Conservation (phyloP, 345 rosid genomes). For the Citrus cavaleriei region DNA sequence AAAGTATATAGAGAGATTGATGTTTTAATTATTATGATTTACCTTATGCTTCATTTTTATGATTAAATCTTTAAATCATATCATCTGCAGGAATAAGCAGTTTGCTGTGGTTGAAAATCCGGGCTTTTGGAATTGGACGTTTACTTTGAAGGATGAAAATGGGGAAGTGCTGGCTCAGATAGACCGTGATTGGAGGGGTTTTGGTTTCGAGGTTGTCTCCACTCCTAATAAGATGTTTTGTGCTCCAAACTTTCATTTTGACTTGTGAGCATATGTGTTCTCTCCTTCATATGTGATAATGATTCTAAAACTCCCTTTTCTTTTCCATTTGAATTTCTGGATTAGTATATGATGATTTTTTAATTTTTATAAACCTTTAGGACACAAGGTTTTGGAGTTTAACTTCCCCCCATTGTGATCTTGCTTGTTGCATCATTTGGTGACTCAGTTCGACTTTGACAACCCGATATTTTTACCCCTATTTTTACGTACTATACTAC, state of each 20-base stretch:
- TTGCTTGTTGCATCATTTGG: background rate
- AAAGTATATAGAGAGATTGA: background rate
- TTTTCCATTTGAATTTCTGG: too few species aligned
- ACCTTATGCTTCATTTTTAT: background rate
- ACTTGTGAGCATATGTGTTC: too few species aligned
- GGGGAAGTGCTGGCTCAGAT: constrained; percentile 78
- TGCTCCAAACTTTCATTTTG: background rate
- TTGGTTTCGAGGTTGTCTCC: constrained; percentile 80
- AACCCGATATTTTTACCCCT: background rate
- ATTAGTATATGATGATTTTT: too few species aligned
- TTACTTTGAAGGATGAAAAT: constrained; percentile 77
- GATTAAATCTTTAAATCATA: constrained; percentile 7
- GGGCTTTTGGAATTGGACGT: constrained; percentile 98
- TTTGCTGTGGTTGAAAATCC: constrained; percentile 95
- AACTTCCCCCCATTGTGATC: background rate
- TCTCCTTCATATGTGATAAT: background rate
- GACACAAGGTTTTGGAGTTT: background rate
- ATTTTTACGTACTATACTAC: background rate
- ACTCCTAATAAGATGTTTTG: background rate
- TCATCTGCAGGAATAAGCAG: constrained; percentile 62
- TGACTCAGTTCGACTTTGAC: background rate
- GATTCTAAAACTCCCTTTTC: too few species aligned
- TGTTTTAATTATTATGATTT: background rate
- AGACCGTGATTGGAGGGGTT: constrained; percentile 98
- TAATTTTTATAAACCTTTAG: background rate